Base-by-base conservation (phyloP, 805 yeast species). In the Ogataea pini region DNA sequence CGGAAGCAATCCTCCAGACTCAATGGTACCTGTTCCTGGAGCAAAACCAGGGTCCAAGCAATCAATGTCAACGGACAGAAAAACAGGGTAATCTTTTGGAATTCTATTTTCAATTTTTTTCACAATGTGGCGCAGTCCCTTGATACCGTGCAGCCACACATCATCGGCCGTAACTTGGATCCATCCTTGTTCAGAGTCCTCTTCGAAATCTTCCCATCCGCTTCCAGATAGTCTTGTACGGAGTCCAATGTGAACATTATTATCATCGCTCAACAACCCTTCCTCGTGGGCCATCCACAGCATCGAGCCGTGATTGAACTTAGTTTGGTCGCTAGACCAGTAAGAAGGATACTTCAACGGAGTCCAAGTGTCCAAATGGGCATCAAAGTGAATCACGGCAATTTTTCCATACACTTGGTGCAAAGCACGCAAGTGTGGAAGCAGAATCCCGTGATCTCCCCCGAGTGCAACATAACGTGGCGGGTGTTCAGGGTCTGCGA, bases 231-330 rank as follows among this genome's bases (percentile, higher is more conserved):
- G 68, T 62, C 89, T 78, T 1, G 95, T 85, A 57, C 95, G 76
- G 40, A 87, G 67, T 0, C 95, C 95, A 19, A 87, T 85, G 61
- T 88, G 95, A 36, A 85, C 72, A 59, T 87, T 85, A 42, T 77
- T 67, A 42, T 72, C 70, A 27, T 80, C 70, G 47, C 72, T 59
- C 27, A 85, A 64, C 44, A 86, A 69, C 0, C 87, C 90, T 61
- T 88, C 95, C 49, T 83, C 73, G 46, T 68, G 65, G 6, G 92
- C 92, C 75, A 83, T 77, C 94, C 94, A 87, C 32, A 88, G 72
- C 91, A 88, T 86, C 6, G 94, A 83, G 4, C 96, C 96, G 61
- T 88, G 96, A 36, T 86, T 88, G 65, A 85, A 77, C 42, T 82
- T 80, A 36, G 78, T 70, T 56, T 64, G 69, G 16, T 56, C 58